Percentiles rank a stretch among this genome's conserved stretches.
phyloP scores from a whole-genome alignment of 805 yeast species.

The Candida broadrunensis region DNA sequence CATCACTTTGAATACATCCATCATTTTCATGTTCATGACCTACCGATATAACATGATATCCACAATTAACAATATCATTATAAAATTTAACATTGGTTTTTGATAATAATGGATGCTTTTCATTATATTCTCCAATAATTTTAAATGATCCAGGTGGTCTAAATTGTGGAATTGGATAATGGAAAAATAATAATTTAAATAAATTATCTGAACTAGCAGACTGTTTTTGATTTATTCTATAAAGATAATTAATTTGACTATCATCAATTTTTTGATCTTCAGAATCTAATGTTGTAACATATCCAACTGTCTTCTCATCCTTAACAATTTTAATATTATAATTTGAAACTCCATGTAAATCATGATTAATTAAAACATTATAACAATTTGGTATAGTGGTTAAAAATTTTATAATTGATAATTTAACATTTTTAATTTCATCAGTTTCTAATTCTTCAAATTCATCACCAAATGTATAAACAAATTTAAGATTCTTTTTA shows the following conservation, averaged over 20 bases:
- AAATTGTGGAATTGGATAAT: slow-evolving; percentile 41
- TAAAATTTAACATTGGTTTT: slow-evolving; percentile 25
- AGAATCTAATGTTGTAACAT: slow-evolving; percentile 34
- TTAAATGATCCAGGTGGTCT: slow-evolving; percentile 37
- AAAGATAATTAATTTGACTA: slow-evolving; percentile 33
- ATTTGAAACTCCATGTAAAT: slow-evolving; percentile 35
- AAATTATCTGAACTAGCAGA: background rate
- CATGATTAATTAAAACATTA: slow-evolving; percentile 18
- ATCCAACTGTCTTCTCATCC: slow-evolving; percentile 16
- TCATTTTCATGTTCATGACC: slow-evolving; percentile 46
- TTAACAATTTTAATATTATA: slow-evolving; percentile 25
- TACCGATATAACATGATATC: slow-evolving; percentile 35
- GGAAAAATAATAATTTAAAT: slow-evolving; percentile 34
- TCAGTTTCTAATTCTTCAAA: slow-evolving; percentile 26
- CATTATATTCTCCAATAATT: slow-evolving; percentile 37
- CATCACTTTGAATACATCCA: slow-evolving; percentile 29
- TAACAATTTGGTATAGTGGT: slow-evolving; percentile 35
- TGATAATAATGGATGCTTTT: slow-evolving; percentile 31
- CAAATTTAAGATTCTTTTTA: slow-evolving; percentile 24
- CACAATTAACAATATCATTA: slow-evolving; percentile 31
- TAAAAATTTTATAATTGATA: slow-evolving; percentile 22
- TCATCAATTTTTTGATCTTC: slow-evolving; percentile 22
- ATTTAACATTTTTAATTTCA: background rate
- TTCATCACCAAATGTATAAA: slow-evolving; percentile 41
- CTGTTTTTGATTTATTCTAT: slow-evolving; percentile 19